Base-by-base conservation (phyloP, 2,329 filamentous ascomycete genomes). In the Sporothrix brasiliensis region DNA sequence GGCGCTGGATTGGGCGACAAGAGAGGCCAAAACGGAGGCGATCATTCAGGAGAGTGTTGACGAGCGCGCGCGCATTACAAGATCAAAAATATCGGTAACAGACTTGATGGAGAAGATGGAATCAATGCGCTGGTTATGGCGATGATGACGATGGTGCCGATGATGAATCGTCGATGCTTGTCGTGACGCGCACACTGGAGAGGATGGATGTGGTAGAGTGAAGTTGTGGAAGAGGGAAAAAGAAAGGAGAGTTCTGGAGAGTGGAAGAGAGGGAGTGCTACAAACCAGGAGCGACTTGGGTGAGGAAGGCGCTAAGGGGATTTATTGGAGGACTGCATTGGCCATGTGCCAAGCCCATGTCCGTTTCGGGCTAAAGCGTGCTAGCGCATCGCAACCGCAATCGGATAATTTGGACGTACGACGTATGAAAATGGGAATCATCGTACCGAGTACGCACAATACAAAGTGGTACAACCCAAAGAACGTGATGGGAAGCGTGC, bases 1-100 rank as follows among this genome's bases (percentile, higher is more conserved):
- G 49, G 19, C 21, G 6, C 3, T 27, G 21, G 21, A 16, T 11
- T 54, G 21, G 21, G 21, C 52, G 52, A 27, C 1, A 30, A 54
- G 21, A 54, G 11, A 24, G n/a, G 13, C 4, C 6, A 54, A 27
- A 30, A 13, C 4, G 47, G 34, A 13, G 11, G 24, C 61, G 16
- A 65, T 30, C 13, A 50, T 34, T 63, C 58, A 65, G 19, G 44
- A 11, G 14, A n/a, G 44, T 34, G 27, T 34, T 34, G 44, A 34
- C 14, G 19, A 49, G 47, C 41, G 61, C 61, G 61, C 61, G 47
- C 61, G 61, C 44, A 50, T 65, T 65, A 65, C 44, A 34, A 27
- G 7, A 63, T 13, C 13, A 27, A 9, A 9, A n/a, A 10, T 24
- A 47, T 47, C 58, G 58, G 44, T 13, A 44, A 63, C 13, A 13